Evolutionary conservation across 2,329 filamentous ascomycete species (phyloP), one percentile per base, ranked within the genome.

Genomic region (Apiospora arundinis): DNA sequence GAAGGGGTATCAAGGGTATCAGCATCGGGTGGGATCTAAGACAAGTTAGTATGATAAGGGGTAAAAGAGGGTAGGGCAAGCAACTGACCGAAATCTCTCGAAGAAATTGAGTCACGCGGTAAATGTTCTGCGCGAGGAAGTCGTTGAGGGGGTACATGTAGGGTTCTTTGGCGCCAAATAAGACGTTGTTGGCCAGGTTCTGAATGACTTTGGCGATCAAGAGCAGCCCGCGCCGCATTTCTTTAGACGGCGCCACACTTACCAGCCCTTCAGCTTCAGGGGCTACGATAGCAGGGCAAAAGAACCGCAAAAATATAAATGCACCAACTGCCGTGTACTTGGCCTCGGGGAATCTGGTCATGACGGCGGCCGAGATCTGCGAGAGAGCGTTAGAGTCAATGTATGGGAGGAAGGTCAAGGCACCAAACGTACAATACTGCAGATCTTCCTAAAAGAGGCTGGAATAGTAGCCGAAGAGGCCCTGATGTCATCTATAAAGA

Each of bases 101-200:
- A 40, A 93, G 80, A 75, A 93, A 93, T 0, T 87, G 88, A 1
- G 90, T 92, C 21, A 93, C 89, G 45, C 86, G 83, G 77, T 91
- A 92, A 69, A 93, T 92, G 74, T 93, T 91, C 73, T 91, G 85
- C 0, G 90, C 89, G 28, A 93, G 80, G 73, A 93, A 93, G 71
- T 91, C 87, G 76, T 93, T 92, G 28, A 93, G 81, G 1, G 91
- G 90, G 73, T 90, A 91, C 91, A 93, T 93, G 76, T 92, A 93
- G 4, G 90, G 89, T 77, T 93, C 91, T 79, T 93, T 93, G 45
- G 90, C 90, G 4, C 91, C 91, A 74, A 93, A 93, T 1, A 92
- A 83, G 40, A 92, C 91, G 71, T 93, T 93, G 76, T 93, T 93
- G 46, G 91, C 91, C 46, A 93, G 83, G 76, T 92, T 92, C 75